Percentiles rank a stretch among this genome's conserved stretches.
These are phyloP conservation scores for Scheffersomyces quercinus DNA, from an alignment of 1,139 yeast genomes.

Conservation along the genomic window DNA sequence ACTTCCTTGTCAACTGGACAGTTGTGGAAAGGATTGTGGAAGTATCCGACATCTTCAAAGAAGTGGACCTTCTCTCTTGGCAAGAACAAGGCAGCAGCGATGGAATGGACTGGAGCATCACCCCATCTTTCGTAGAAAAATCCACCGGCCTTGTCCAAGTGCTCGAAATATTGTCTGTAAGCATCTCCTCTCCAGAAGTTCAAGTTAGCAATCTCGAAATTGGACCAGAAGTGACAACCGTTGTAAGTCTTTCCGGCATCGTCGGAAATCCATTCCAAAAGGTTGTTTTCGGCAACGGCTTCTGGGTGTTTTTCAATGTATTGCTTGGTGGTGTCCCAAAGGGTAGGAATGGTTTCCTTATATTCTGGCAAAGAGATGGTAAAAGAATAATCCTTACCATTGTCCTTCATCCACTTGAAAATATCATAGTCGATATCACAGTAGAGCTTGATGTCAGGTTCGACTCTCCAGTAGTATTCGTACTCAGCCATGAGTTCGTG, in stretches of 20 bases:
- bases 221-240: conserved; percentile 87
- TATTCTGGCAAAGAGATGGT: conserved; percentile 85
- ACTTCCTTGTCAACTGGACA: conserved; percentile 69
- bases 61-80: conserved; percentile 68
- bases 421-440: conserved; percentile 84
- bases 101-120: conserved; percentile 88
- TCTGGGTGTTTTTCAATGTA: conserved; percentile 68
- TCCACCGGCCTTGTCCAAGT: conserved; percentile 78
- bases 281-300: conserved; percentile 62
- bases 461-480: conserved; percentile 94
- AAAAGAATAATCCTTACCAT: conserved; percentile 73
- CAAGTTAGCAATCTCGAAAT: conserved; percentile 77
- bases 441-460: conserved; percentile 75
- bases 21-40: conserved; percentile 73
- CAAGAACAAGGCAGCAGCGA: conserved; percentile 78
- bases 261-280: conserved; percentile 71
- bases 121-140: conserved; percentile 94
- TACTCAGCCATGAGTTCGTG: conserved; percentile 70
- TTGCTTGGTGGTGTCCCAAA: conserved; percentile 76
- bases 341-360: conserved; percentile 72
- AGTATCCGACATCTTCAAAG: conserved; percentile 83
- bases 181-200: conserved; percentile 75
- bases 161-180: conserved; percentile 65
- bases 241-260: conserved; percentile 70
- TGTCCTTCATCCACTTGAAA: conserved; percentile 77